Base-by-base conservation (phyloP, 345 rosid genomes). In the Cardiospermum halicacabum region DNA sequence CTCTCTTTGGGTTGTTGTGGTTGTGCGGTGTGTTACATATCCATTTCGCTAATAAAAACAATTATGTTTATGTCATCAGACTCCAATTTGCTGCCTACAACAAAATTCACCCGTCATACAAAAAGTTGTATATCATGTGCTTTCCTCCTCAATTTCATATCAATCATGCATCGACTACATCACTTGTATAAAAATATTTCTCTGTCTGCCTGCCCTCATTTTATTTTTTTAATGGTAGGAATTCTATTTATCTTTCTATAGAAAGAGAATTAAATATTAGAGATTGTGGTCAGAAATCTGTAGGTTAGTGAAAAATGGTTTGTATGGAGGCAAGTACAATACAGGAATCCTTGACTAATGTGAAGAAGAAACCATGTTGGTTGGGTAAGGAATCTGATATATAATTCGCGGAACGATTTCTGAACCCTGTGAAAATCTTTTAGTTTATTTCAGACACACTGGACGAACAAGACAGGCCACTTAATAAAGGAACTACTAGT, bases 361-460 rank as follows among this genome's bases (percentile, higher is more conserved):
- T 15, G n/a, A 51, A 16, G 49, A 51, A 51, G 40, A 53, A 55
- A 16, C 40, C 57, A 51, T 43, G 58, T 63, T 24, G 34, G 58
- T 63, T 36, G 32, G 45, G 22, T 13, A 40, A 25, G 51, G 58
- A 37, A 63, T 63, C 67, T 63, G 58, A 16, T 48, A 50, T 62
- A 21, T 26, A 48, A 62, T 31, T 47, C 55, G 65, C 21, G 66
- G 64, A 61, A 55, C 30, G n/a, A 18, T 62, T 15, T 62, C 55
- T n/a, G 55, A 18, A 13, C 21, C 34, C 22, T 5, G 57, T n/a
- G 49, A n/a, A 51, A 36, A 25, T 25, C 43, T 53, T 64, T 16
- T 61, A 28, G 65, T 61, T 61, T 61, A 61, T 45, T 61, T 60
- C n/a, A 25, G 64, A 26, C 19, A 26, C 12, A 18, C 28, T 25